A percentile compares a stretch with the other conserved stretches of the same genome.
These are phyloP conservation scores for Lipomyces yamadae DNA, from an alignment of 805 yeast species.

Conservation along the genomic window DNA sequence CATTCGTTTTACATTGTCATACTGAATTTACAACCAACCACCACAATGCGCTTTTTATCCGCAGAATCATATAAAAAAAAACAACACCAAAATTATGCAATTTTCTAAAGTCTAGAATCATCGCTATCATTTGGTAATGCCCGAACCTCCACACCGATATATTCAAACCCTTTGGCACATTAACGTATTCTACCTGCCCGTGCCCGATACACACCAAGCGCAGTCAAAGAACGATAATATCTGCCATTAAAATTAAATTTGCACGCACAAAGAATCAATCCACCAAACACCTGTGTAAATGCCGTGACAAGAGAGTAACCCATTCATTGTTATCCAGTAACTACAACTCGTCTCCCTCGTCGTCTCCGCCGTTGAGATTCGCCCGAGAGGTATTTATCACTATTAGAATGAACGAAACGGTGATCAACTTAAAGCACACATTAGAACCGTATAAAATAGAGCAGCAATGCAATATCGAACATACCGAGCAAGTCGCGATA, in stretches of 20 bases:
- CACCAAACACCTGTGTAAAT: neutral
- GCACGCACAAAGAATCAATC: neutral
- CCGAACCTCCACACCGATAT: too few relatives aligned
- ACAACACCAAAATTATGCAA: neutral
- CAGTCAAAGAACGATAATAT: neutral
- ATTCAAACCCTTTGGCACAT: too few relatives aligned
- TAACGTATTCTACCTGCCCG: too few relatives aligned
- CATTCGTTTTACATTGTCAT: neutral
- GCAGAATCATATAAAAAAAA: too few relatives aligned
- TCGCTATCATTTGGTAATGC: neutral
- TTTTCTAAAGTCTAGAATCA: neutral
- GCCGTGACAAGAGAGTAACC: neutral
- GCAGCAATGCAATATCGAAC: neutral
- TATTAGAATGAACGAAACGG: slow-evolving; percentile 25
- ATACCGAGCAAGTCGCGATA: slow-evolving; percentile 22
- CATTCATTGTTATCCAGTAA: neutral
- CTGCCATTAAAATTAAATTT: neutral
- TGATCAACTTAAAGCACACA: slow-evolving; percentile 21
- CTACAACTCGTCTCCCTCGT: neutral
- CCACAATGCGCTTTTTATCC: too few relatives aligned
- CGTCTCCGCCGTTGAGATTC: neutral
- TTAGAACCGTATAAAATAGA: neutral
- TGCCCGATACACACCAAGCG: neutral
- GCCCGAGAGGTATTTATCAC: slow-evolving; percentile 28
- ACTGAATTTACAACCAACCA: too few relatives aligned